Evolutionary conservation across 805 yeast genomes (phyloP).

Genomic region (Starmerella cellae): DNA sequence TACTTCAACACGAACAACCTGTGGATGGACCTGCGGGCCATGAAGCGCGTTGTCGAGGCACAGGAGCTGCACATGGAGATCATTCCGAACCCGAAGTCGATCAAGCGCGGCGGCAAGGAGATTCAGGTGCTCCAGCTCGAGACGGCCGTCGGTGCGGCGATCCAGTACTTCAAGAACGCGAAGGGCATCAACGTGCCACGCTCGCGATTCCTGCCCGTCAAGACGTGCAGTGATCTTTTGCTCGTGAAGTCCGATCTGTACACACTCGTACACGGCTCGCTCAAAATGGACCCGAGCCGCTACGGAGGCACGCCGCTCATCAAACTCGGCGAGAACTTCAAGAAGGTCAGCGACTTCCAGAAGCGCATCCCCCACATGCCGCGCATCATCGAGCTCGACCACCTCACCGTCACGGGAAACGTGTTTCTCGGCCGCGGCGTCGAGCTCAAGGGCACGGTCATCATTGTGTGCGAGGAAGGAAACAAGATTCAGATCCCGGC

Average conservation of each 20-base stretch:
- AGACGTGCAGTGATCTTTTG: constrained; percentile 88
- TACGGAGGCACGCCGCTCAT: constrained; percentile 88
- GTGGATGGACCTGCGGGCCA: constrained; percentile 92
- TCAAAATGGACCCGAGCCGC: constrained; percentile 69
- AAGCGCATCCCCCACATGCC: constrained; percentile 90
- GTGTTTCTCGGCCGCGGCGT: constrained; percentile 83
- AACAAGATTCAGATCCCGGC: constrained; percentile 95
- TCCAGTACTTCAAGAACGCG: constrained; percentile 85
- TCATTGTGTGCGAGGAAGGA: constrained; percentile 93
- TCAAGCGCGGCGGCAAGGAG: constrained; percentile 63
- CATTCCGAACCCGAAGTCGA: constrained; percentile 84
- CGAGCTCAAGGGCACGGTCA: constrained; percentile 90
- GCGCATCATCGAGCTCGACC: constrained; percentile 88
- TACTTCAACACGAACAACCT: constrained; percentile 96
- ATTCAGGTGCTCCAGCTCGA: constrained; percentile 85
- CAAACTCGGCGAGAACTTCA: constrained; percentile 92
- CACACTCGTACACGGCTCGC: constrained; percentile 79
- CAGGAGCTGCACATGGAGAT: constrained; percentile 80
- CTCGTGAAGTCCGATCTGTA: constrained; percentile 92
- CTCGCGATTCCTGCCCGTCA: constrained; percentile 93
- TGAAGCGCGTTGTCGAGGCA: constrained; percentile 78
- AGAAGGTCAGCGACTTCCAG: constrained; percentile 86
- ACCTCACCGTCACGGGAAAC: constrained; percentile 93
- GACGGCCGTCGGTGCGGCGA: constrained; percentile 99
- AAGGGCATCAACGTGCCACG: constrained; percentile 98